Evolutionary conservation across 345 rosid genomes (phyloP).

Genomic region (Trapa incisa): DNA sequence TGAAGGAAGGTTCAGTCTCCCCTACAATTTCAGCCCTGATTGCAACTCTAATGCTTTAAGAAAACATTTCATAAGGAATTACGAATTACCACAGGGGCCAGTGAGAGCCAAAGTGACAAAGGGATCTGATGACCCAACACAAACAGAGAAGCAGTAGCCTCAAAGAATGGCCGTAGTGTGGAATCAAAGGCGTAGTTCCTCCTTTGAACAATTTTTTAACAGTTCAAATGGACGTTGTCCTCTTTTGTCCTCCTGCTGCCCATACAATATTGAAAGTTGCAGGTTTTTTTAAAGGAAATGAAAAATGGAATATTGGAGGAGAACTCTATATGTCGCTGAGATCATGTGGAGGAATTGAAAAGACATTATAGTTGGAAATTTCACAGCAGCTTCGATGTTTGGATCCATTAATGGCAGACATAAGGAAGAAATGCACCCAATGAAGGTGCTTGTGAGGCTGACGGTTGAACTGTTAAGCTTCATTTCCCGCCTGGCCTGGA

Average conservation of each 20-base stretch:
- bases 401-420: not conserved
- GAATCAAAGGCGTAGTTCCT: not conserved
- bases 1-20: slow-evolving; percentile 82
- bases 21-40: not conserved
- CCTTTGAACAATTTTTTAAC: too few species aligned
- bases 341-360: not conserved
- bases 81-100: slow-evolving; percentile 89
- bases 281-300: not conserved
- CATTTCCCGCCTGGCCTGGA: not conserved
- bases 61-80: not conserved
- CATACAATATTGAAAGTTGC: not conserved
- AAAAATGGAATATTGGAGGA: not conserved
- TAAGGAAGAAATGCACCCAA: not conserved
- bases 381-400: not conserved
- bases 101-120: slow-evolving; percentile 72
- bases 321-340: not conserved
- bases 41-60: too few species aligned
- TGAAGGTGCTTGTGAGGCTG: not conserved
- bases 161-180: slow-evolving; percentile 95
- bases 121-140: slow-evolving; percentile 79
- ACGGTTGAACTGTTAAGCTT: not conserved
- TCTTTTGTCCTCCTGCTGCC: not conserved
- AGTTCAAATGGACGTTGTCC: not conserved
- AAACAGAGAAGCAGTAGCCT: slow-evolving; percentile 90
- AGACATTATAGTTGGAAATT: not conserved